Conservation (phyloP, 2,329 filamentous ascomycete species). For the Chaetomium sp. region DNA sequence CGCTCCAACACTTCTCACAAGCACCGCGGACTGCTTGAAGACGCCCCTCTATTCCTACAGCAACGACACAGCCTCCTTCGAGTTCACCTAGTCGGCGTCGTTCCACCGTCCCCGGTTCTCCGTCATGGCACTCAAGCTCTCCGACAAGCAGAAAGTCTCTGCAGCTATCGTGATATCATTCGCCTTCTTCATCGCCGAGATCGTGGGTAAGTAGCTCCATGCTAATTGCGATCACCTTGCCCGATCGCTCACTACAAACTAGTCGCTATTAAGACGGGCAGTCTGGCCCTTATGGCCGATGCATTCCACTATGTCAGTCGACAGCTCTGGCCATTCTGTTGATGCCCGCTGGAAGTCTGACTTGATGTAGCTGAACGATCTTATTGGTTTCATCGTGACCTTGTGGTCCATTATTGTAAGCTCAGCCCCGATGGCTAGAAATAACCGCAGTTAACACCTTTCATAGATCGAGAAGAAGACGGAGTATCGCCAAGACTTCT, state of each 20-base stretch:
- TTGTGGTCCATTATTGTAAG: constrained; percentile 56
- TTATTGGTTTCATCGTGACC: constrained; percentile 63
- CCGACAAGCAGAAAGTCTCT: constrained; percentile 41
- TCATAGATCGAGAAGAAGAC: constrained; percentile 50
- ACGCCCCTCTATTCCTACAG: too few relatives aligned
- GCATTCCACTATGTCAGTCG: constrained; percentile 66
- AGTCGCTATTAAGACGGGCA: constrained; percentile 65
- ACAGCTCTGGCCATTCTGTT: neutral
- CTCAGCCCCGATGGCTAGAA: neutral
- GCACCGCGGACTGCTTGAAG: too few relatives aligned
- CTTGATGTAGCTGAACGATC: constrained; percentile 54
- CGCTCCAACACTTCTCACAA: too few relatives aligned
- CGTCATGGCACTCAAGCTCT: constrained; percentile 32
- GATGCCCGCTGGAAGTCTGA: neutral
- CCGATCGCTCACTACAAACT: constrained; percentile 1
- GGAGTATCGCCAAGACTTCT: constrained; percentile 51
- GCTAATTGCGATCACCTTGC: too few relatives aligned
- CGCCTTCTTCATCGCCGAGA: constrained; percentile 46
- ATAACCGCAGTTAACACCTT: constrained; percentile 9
- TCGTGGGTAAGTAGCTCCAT: constrained; percentile 33
- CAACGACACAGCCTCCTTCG: too few relatives aligned
- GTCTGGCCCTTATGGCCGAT: constrained; percentile 67
- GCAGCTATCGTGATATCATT: constrained; percentile 44
- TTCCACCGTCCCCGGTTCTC: neutral
- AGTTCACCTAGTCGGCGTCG: neutral